Conservation (phyloP, 164 flowering plant genomes). For the Stephania japonica region DNA sequence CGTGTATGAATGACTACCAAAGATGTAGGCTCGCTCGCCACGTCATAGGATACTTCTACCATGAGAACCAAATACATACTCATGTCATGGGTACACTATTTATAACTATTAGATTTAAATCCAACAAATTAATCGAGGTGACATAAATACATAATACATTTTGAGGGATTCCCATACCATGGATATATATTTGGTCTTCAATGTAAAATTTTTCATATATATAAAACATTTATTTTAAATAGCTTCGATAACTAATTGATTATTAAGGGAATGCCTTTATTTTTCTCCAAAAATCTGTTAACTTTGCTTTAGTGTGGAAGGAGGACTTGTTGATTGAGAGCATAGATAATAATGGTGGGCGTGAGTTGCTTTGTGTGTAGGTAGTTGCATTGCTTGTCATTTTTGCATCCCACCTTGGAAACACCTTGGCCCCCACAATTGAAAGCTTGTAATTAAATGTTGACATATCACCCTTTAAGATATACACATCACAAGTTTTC, state of each 20-base stretch:
- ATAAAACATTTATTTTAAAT: too few species aligned
- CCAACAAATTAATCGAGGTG: too few species aligned
- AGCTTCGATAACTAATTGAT: not conserved
- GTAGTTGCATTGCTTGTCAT: conserved; percentile 46
- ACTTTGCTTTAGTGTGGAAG: conserved; percentile 25
- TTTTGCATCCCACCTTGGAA: conserved; percentile 49
- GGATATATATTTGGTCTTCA: too few species aligned
- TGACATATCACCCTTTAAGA: conserved; percentile 30
- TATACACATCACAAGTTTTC: not conserved
- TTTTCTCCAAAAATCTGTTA: not conserved
- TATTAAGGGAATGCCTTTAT: not conserved
- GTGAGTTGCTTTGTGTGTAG: conserved; percentile 35
- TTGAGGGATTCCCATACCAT: too few species aligned
- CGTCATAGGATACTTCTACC: too few species aligned
- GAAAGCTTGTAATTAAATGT: conserved; percentile 38
- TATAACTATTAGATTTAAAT: too few species aligned
- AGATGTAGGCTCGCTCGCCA: too few species aligned
- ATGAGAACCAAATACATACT: too few species aligned
- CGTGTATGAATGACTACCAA: too few species aligned
- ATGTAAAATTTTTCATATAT: too few species aligned
- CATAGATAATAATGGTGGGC: conserved; percentile 25
- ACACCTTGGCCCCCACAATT: conserved; percentile 33
- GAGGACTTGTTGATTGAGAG: conserved; percentile 20
- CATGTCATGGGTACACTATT: too few species aligned
- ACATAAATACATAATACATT: too few species aligned